phyloP scores from a whole-genome alignment of 768 basidiomycete genomes.

The Boletus reticuloceps region DNA sequence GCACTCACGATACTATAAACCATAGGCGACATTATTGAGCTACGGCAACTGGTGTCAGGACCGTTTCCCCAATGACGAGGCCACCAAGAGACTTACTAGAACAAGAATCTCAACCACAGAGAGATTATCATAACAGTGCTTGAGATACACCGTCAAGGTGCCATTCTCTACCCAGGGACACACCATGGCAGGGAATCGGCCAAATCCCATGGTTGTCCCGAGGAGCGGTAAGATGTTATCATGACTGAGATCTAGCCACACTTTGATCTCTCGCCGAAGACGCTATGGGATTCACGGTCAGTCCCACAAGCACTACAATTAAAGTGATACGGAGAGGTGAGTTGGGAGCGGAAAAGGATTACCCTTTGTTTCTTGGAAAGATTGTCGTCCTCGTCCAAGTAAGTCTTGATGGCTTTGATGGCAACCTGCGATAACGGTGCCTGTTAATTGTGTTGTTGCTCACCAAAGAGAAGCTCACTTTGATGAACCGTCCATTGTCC shows the following conservation, averaged over 20 bases:
- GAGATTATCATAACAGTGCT: too few species aligned
- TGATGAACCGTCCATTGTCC: background rate
- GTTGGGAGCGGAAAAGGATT: background rate
- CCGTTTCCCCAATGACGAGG: background rate
- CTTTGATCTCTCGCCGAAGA: background rate
- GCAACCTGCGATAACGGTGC: too few species aligned
- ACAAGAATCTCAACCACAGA: background rate
- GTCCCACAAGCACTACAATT: background rate
- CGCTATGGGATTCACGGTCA: background rate
- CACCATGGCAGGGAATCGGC: too few species aligned
- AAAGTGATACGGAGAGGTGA: background rate
- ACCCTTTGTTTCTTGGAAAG: too few species aligned
- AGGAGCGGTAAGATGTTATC: too few species aligned
- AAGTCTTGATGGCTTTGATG: too few species aligned
- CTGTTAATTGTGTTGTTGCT: background rate
- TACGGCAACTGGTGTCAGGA: background rate
- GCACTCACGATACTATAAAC: constrained; percentile 12
- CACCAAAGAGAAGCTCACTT: background rate
- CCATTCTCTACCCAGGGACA: too few species aligned
- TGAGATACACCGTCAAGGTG: too few species aligned
- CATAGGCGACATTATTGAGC: constrained; percentile 11
- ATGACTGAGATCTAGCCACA: too few species aligned
- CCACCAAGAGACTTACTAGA: background rate
- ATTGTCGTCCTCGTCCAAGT: too few species aligned
- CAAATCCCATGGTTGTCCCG: too few species aligned